Conservation (phyloP, 306 rosid species). For the Trifolium dubium region DNA sequence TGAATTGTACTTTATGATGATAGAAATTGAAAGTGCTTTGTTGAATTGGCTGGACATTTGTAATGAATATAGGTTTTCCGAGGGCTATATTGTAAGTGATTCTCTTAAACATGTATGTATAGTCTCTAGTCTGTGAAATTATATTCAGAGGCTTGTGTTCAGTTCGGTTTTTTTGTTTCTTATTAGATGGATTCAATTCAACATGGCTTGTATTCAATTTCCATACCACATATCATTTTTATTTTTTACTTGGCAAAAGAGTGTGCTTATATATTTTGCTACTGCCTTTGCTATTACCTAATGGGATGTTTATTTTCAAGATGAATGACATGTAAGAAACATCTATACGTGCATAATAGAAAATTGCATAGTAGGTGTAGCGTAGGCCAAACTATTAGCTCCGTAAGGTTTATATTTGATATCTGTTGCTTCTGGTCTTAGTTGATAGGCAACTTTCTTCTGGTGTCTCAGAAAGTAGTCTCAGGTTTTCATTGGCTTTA, state of each 20-base stretch:
- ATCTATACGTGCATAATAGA: neutral
- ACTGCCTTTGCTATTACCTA: conserved; percentile 1
- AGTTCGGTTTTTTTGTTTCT: conserved; percentile 14
- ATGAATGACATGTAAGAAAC: conserved; percentile 19
- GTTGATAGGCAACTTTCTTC: conserved; percentile 22
- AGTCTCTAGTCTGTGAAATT: neutral
- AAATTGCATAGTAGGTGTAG: neutral
- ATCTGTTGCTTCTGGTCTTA: conserved; percentile 5
- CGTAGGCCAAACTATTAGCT: conserved; percentile 3
- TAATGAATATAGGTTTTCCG: conserved; percentile 3
- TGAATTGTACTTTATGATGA: neutral
- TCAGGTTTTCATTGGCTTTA: conserved; percentile 16
- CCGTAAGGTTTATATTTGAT: neutral
- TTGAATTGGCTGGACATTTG: conserved; percentile 14
- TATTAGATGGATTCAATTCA: neutral
- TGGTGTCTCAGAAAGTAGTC: conserved; percentile 7
- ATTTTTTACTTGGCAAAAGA: neutral
- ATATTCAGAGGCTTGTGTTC: neutral
- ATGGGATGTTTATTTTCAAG: conserved; percentile 31
- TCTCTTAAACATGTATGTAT: neutral
- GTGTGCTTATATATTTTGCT: neutral
- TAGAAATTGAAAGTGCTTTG: neutral
- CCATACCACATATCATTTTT: conserved; percentile 15
- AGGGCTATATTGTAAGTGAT: neutral
- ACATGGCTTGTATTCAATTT: neutral